Conservation (phyloP, 1,284 basidiomycete species). For the Ceratobasidium sp. region DNA sequence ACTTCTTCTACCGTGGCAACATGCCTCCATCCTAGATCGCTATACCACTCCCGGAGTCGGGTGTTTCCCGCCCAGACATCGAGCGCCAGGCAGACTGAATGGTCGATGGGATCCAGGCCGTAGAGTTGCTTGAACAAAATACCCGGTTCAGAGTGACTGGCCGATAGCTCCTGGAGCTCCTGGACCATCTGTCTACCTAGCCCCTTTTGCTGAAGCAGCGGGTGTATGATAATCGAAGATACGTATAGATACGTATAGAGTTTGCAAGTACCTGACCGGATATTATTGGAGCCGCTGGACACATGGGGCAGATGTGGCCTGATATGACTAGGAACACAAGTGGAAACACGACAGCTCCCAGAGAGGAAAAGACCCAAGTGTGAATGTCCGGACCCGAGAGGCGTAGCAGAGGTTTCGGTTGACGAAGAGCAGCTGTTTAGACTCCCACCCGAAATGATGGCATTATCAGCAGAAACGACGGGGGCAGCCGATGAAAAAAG, state of each 20-base stretch:
- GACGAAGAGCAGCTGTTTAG: neutral
- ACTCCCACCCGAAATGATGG: neutral
- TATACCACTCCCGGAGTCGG: neutral
- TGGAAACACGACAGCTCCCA: conserved; percentile 12
- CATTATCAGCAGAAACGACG: neutral
- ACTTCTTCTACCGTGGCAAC: conserved; percentile 10
- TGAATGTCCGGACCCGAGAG: neutral
- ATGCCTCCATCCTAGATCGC: conserved; percentile 1
- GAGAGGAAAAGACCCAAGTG: neutral
- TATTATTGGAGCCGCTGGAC: neutral
- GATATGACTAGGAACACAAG: neutral
- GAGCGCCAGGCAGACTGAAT: neutral
- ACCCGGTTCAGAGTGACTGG: neutral
- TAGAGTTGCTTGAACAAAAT: neutral
- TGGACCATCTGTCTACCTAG: conserved; percentile 5
- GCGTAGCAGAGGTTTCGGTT: neutral
- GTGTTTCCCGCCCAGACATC: conserved; percentile 23
- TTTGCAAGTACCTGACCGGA: no score
- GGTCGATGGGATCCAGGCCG: neutral
- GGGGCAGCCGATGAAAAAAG: neutral
- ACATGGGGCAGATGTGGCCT: neutral
- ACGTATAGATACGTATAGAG: neutral
- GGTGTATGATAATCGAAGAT: conserved; percentile 17
- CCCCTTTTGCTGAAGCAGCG: conserved; percentile 6
- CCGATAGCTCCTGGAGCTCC: conserved; percentile 10